These are phyloP conservation scores for Marchantia paleacea DNA, from an alignment of 225 moss, liverwort and hornwort genomes.

Conservation along the genomic window DNA sequence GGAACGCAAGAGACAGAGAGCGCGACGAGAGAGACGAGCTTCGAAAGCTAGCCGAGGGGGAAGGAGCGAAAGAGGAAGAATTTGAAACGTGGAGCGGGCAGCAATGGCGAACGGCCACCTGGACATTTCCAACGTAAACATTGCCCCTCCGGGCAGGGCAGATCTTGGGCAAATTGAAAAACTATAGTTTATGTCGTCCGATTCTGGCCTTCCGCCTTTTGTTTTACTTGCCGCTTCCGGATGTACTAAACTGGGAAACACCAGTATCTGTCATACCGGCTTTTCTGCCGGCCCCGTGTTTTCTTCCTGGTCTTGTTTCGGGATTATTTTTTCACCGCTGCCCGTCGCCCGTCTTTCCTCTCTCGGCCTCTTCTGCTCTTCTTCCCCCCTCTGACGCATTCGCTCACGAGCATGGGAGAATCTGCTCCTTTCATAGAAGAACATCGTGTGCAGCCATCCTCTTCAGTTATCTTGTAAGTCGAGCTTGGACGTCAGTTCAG, in stretches of 20 bases:
- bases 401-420: neutral
- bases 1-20: neutral
- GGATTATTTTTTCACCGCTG: neutral
- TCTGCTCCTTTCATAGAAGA: neutral
- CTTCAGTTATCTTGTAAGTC: too few species aligned
- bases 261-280: neutral
- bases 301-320: neutral
- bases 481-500: too few species aligned
- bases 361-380: neutral
- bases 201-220: neutral
- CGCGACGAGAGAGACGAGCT: neutral
- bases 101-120: constrained; percentile 23
- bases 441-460: neutral
- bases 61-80: constrained; percentile 21
- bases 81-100: constrained; percentile 35
- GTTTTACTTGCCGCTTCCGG: neutral
- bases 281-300: neutral
- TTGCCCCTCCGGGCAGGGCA: constrained; percentile 18
- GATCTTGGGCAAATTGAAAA: neutral
- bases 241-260: neutral
- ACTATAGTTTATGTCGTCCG: neutral
- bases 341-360: neutral
- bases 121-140: constrained; percentile 34
- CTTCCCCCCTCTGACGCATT: neutral
- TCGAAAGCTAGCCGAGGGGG: constrained; percentile 13